These are phyloP conservation scores for Alternaria sp. DNA, from an alignment of 2,329 filamentous ascomycete genomes.

Conservation along the genomic window DNA sequence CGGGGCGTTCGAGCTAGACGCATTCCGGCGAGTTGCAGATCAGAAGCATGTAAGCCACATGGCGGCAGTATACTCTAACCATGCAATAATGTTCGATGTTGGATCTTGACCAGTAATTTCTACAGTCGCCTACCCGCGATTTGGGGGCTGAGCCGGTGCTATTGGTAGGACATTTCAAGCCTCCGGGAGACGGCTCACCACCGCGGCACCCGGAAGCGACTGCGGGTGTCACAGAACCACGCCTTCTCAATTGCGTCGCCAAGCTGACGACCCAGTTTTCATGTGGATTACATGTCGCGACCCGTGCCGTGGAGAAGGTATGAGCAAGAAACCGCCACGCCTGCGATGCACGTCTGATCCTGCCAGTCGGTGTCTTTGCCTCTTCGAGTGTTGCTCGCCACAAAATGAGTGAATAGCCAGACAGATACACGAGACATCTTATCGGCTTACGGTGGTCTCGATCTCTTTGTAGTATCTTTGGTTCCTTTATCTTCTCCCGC, in stretches of 20 bases:
- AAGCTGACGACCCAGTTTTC: background rate
- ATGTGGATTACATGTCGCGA: background rate
- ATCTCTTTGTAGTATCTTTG: background rate
- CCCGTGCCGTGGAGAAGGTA: background rate
- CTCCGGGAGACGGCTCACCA: background rate
- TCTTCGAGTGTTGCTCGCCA: background rate
- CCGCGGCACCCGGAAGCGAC: background rate
- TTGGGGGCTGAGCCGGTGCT: background rate
- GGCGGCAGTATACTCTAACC: background rate
- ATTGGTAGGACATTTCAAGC: background rate
- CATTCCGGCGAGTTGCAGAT: background rate
- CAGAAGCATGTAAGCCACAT: background rate
- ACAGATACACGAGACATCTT: background rate
- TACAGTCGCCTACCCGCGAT: too few relatives aligned
- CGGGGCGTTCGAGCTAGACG: background rate
- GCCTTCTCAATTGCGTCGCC: background rate
- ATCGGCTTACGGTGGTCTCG: background rate
- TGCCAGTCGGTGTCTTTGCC: background rate
- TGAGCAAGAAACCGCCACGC: background rate
- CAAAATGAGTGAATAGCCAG: background rate
- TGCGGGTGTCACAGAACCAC: background rate
- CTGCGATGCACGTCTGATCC: background rate
- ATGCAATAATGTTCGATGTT: background rate
- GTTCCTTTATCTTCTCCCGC: background rate
- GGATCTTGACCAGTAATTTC: background rate